These are phyloP conservation scores for Xylaria palmicola DNA, from an alignment of 495 filamentous ascomycete species.

Conservation along the genomic window DNA sequence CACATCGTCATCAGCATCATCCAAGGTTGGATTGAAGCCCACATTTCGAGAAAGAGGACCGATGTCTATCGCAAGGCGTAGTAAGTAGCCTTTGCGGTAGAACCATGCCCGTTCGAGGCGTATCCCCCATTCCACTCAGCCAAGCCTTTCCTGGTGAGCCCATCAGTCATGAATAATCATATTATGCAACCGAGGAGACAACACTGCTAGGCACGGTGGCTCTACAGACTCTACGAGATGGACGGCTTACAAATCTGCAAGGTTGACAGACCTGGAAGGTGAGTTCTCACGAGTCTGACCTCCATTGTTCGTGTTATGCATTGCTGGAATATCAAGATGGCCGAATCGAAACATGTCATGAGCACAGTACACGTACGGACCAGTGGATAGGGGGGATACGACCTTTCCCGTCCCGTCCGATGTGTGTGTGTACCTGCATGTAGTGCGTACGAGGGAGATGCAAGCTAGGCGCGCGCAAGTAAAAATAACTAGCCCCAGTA, in stretches of 20 bases:
- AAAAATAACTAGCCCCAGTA: not conserved
- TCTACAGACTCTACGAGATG: not conserved
- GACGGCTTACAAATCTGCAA: constrained; percentile 6
- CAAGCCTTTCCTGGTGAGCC: not conserved
- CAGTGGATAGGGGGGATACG: not conserved
- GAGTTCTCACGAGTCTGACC: not conserved
- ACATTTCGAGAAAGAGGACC: not conserved
- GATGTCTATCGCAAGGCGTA: not conserved
- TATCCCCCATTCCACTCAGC: not conserved
- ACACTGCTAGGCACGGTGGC: not conserved
- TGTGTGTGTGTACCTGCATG: constrained; percentile 10
- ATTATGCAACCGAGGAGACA: not conserved
- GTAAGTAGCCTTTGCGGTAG: constrained; percentile 2
- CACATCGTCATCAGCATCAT: constrained; percentile 4
- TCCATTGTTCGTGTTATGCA: not conserved
- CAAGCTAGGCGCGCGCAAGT: constrained; percentile 2
- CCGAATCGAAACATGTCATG: not conserved
- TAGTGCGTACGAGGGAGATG: not conserved
- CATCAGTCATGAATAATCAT: constrained; percentile 1
- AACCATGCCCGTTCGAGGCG: not conserved
- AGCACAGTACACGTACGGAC: not conserved
- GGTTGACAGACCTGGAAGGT: constrained; percentile 3
- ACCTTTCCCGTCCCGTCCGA: not conserved
- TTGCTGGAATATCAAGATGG: not conserved
- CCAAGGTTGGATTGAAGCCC: not conserved